Base-by-base conservation (phyloP, 306 rosid genomes). In the Cyclanthera cordifolia region DNA sequence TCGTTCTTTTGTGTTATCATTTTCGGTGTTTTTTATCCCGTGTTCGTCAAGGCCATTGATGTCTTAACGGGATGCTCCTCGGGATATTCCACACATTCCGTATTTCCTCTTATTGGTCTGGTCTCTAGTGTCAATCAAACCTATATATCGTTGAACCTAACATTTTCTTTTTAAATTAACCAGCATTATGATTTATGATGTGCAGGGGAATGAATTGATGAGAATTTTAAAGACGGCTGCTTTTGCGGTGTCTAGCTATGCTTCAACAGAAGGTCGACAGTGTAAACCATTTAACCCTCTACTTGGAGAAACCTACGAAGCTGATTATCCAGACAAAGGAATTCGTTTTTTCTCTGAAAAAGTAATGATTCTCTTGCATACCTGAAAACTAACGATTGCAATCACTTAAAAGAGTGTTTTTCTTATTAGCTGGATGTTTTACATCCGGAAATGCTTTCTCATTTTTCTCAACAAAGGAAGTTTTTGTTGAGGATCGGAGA, bases 241-340 rank as follows among this genome's bases (percentile, higher is more conserved):
- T 48, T 93, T 93, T 81, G 99, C 99, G 7, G 86, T 90, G 72
- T 93, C 99, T 64, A 96, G 91, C 39, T 93, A 93, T 68, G 99
- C 99, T 55, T 93, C 99, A 12, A 84, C 94, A 9, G 95, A 87
- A 86, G 96, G 95, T 46, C 86, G 99, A 53, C 91, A 87, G 58
- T 93, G 99, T 74, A 93, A 93, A 82, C 99, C 99, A 47, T 93
- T 93, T 78, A 93, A 93, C 74, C 99, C 99, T 39, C 77, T 93
- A 82, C 75, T 93, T 72, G 99, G 99, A 53, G 99, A 93, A 90
- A 93, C 99, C 54, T 93, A 87, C 60, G 99, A 93, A 79, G 99
- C 99, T 23, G 87, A 93, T 74, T 93, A 41, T 85, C 96, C 95
- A 20, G 96, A 93, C 52, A 90, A 83, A 81, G 99, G 96, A 73